A percentile compares a stretch with the other conserved stretches of the same genome.
Evolutionary conservation across 2,329 filamentous ascomycete genomes (phyloP).

Genomic region (Hypoxylon sp.): DNA sequence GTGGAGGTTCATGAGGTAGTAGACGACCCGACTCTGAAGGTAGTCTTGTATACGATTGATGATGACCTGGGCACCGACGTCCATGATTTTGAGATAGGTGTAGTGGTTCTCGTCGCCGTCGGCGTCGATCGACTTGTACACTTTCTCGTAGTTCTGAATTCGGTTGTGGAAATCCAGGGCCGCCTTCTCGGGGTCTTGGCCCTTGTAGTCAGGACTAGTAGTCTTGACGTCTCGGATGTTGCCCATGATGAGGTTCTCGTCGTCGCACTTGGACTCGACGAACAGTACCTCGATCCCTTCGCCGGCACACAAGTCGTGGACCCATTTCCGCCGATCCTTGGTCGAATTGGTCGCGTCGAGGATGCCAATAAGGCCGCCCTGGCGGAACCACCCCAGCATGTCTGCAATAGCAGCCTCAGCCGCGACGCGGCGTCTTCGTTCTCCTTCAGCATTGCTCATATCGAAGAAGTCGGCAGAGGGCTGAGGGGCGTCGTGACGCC

Average conservation of each 20-base stretch:
- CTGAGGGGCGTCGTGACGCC: constrained; percentile 86
- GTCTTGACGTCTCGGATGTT: constrained; percentile 99
- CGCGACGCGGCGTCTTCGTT: constrained; percentile 84
- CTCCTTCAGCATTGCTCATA: constrained; percentile 85
- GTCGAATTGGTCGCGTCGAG: constrained; percentile 97
- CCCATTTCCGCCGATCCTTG: constrained; percentile 88
- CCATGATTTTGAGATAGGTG: constrained; percentile 97
- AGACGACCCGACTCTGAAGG: constrained; percentile 92
- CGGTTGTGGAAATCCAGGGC: constrained; percentile 92
- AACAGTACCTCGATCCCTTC: constrained; percentile 90
- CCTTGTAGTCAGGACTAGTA: constrained; percentile 91
- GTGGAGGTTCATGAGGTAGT: constrained; percentile 98
- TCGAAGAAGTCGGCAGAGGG: constrained; percentile 97
- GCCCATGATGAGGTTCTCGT: constrained; percentile 95
- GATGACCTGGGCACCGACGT: constrained; percentile 94
- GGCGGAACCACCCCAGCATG: constrained; percentile 91
- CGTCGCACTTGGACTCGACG: constrained; percentile 96
- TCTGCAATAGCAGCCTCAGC: constrained; percentile 91
- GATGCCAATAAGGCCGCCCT: constrained; percentile 86
- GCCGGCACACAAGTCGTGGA: constrained; percentile 77
- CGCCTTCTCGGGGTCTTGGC: constrained; percentile 91
- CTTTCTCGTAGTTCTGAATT: constrained; percentile 96
- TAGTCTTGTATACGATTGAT: constrained; percentile 99
- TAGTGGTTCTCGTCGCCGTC: constrained; percentile 80
- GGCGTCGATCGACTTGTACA: constrained; percentile 91